Conservation (phyloP, 805 yeast species). For the Yarrowia sp. region DNA sequence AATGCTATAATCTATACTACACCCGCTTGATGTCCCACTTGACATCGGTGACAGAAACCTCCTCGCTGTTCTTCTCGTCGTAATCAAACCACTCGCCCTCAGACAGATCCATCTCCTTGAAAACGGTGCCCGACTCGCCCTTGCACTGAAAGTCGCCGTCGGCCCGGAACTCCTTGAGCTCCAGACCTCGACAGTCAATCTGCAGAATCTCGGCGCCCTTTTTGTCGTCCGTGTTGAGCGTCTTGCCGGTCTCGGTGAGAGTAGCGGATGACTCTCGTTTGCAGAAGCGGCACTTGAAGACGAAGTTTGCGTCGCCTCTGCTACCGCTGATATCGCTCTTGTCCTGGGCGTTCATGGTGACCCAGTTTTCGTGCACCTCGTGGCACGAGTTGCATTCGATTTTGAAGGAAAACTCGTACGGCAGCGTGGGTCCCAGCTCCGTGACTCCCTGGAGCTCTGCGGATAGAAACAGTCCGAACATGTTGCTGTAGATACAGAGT, state of each 20-base stretch:
- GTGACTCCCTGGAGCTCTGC: conserved; percentile 57
- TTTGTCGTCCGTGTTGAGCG: conserved; percentile 40
- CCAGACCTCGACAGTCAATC: conserved; percentile 85
- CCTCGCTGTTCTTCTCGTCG: conserved; percentile 76
- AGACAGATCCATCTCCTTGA: conserved; percentile 62
- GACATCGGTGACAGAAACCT: conserved; percentile 77
- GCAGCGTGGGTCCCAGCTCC: conserved; percentile 48
- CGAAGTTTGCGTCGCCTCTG: conserved; percentile 79
- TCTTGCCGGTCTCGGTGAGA: conserved; percentile 32
- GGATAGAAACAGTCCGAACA: conserved; percentile 37
- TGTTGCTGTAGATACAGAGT: conserved; percentile 14
- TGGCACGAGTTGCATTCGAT: conserved; percentile 68
- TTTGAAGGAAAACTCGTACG: conserved; percentile 72
- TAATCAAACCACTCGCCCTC: conserved; percentile 95
- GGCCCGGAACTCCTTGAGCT: conserved; percentile 63
- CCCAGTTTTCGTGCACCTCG: conserved; percentile 67
- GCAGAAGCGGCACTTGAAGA: conserved; percentile 71
- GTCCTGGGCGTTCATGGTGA: conserved; percentile 50
- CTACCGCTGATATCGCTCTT: conserved; percentile 52
- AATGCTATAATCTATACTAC: conserved; percentile 20
- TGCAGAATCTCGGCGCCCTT: conserved; percentile 46
- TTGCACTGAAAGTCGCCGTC: conserved; percentile 57
- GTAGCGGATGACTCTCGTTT: conserved; percentile 39
- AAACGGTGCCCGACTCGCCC: conserved; percentile 53
- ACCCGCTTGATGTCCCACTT: conserved; percentile 55